phyloP scores from a whole-genome alignment of 2,329 filamentous ascomycete species.

The Colletotrichum sidae region DNA sequence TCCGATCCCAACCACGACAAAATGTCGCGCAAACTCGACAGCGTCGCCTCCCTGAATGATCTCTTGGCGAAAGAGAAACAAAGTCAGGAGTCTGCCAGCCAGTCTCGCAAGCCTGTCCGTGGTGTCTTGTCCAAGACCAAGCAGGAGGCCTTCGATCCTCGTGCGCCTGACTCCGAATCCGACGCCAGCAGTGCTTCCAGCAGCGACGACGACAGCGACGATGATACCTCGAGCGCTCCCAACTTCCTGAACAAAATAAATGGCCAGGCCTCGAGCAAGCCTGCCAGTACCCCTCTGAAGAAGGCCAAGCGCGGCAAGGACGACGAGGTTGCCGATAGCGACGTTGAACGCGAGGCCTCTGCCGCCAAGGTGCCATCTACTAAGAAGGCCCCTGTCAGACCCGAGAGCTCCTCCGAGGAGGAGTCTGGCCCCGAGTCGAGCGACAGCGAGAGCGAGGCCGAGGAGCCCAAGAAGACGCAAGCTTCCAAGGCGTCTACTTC shows the following conservation, averaged over 20 bases:
- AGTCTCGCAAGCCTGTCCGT: conserved; percentile 21
- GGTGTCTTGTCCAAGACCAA: conserved; percentile 37
- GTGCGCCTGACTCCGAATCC: conserved; percentile 31
- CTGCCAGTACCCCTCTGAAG: conserved; percentile 31
- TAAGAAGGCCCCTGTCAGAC: conserved; percentile 39
- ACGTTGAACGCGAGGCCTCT: conserved; percentile 50
- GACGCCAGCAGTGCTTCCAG: conserved; percentile 43
- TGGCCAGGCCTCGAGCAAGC: conserved; percentile 27
- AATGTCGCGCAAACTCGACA: conserved; percentile 35
- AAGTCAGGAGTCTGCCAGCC: background rate
- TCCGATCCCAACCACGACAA: conserved; percentile 18
- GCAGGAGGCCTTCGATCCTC: conserved; percentile 38
- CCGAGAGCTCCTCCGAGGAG: conserved; percentile 37
- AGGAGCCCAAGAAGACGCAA: conserved; percentile 25
- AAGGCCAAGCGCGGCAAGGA: conserved; percentile 44
- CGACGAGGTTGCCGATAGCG: conserved; percentile 57
- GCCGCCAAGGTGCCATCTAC: conserved; percentile 34
- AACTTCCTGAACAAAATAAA: conserved; percentile 26
- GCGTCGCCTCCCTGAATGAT: conserved; percentile 32
- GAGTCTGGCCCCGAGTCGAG: conserved; percentile 39
- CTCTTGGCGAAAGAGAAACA: conserved; percentile 32
- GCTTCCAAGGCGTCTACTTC: no score
- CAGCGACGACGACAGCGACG: conserved; percentile 43
- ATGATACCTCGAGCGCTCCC: conserved; percentile 4
- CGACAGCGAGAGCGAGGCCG: conserved; percentile 45